Percentiles rank a stretch among this genome's conserved stretches.
Conservation (phyloP, 2,329 filamentous ascomycete species). For the Apiospora malaysiana region DNA sequence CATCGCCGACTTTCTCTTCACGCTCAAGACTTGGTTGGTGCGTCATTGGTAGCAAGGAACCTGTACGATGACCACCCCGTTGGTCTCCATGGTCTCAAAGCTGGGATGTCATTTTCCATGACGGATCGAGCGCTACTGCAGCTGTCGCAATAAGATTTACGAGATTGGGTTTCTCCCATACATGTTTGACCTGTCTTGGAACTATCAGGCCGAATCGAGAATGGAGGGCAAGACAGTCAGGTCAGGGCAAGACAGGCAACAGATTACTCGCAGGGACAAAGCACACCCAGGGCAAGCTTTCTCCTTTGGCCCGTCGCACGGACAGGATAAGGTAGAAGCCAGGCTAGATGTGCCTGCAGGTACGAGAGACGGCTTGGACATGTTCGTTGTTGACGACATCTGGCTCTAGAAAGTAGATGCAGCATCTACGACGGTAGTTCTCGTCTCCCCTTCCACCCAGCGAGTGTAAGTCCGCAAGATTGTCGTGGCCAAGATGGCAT, state of each 20-base stretch:
- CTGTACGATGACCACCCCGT: neutral
- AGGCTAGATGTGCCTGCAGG: neutral
- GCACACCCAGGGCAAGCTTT: conserved; percentile 3
- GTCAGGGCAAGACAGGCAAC: conserved; percentile 6
- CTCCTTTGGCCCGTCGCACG: neutral
- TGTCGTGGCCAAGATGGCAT: neutral
- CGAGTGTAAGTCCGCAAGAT: neutral
- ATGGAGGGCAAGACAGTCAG: conserved; percentile 4
- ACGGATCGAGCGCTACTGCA: conserved; percentile 19
- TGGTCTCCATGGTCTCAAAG: neutral
- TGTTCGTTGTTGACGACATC: neutral
- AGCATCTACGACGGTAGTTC: neutral
- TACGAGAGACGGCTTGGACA: neutral
- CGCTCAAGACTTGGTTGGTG: neutral
- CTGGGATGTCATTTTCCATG: conserved; percentile 8
- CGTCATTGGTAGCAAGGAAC: neutral
- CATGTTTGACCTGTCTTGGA: conserved; percentile 16
- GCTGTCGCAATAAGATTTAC: conserved; percentile 20
- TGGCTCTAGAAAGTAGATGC: neutral
- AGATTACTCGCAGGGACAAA: conserved; percentile 9
- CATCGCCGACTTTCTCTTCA: neutral
- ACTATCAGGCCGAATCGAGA: conserved; percentile 11
- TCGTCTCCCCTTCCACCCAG: neutral
- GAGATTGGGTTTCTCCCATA: conserved; percentile 19
- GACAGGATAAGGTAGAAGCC: neutral